A percentile compares a stretch with the other conserved stretches of the same genome.
Conservation (phyloP, 1,139 yeast species). For the Taiozyma onychis region DNA sequence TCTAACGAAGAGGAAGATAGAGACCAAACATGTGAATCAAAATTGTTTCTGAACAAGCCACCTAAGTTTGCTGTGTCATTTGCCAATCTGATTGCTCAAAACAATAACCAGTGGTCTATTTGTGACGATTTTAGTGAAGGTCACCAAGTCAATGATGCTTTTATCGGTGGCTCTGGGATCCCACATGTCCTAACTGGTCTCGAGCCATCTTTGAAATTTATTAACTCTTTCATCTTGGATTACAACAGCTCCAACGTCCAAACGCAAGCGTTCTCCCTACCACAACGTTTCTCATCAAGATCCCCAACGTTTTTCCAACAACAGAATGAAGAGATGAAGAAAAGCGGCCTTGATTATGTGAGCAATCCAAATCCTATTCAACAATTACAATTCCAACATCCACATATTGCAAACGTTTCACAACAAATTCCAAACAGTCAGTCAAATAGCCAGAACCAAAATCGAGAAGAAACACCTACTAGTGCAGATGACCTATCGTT, state of each 20-base stretch:
- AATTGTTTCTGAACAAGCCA: slow-evolving; percentile 47
- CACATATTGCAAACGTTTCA: background rate
- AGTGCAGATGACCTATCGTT: background rate
- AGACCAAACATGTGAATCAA: slow-evolving; percentile 41
- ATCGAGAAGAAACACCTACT: background rate
- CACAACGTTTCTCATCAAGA: slow-evolving; percentile 14
- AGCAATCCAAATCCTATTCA: slow-evolving; percentile 6
- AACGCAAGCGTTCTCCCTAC: slow-evolving; percentile 19
- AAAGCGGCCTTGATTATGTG: slow-evolving; percentile 7
- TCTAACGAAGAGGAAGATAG: slow-evolving; percentile 26
- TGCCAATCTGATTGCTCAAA: slow-evolving; percentile 28
- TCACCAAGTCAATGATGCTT: slow-evolving; percentile 69
- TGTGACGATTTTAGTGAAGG: slow-evolving; percentile 83
- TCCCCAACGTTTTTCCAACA: slow-evolving; percentile 14
- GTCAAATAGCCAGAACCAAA: background rate
- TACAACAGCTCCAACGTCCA: slow-evolving; percentile 29
- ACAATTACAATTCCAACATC: background rate
- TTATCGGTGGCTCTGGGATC: slow-evolving; percentile 41
- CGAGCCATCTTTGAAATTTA: slow-evolving; percentile 44
- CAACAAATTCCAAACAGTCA: background rate
- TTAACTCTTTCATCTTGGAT: slow-evolving; percentile 50
- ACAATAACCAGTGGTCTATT: slow-evolving; percentile 67
- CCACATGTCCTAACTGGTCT: slow-evolving; percentile 45
- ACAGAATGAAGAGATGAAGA: slow-evolving; percentile 1
- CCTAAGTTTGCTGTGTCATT: slow-evolving; percentile 78